A percentile compares a stretch with the other conserved stretches of the same genome.
Evolutionary conservation across 169 alveolate genomes (phyloP).

Genomic region (Babesia divergens): DNA sequence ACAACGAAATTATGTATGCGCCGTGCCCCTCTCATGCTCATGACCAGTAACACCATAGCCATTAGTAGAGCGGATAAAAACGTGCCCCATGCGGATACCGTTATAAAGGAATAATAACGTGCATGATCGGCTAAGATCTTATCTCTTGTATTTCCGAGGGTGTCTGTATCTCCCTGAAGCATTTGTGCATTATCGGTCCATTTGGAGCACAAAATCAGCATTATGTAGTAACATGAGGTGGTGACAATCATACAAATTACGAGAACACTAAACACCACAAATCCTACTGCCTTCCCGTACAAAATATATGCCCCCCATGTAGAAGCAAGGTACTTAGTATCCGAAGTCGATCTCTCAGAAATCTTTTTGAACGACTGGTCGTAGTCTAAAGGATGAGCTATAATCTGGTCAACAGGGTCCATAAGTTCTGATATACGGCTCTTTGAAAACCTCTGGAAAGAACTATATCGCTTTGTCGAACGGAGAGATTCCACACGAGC

Average conservation of each 20-base stretch:
- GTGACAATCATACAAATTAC: neutral
- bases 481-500: no score
- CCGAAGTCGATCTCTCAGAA: no score
- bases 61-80: neutral
- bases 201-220: neutral
- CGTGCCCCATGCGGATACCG: neutral
- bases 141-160: neutral
- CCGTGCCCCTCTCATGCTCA: slow-evolving; percentile 8
- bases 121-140: neutral
- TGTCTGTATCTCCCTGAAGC: neutral
- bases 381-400: no score
- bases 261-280: neutral
- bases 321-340: neutral
- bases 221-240: neutral
- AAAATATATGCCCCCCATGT: slow-evolving; percentile 15
- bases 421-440: no score
- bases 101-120: slow-evolving; percentile 3
- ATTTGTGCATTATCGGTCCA: slow-evolving; percentile 11
- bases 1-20: slow-evolving; percentile 2
- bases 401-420: no score
- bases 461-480: no score
- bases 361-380: no score
- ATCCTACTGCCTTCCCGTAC: slow-evolving; percentile 5
- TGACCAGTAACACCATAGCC: neutral
- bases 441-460: no score